Evolutionary conservation across 768 basidiomycete genomes (phyloP).

Genomic region (Agrocybe pediades): DNA sequence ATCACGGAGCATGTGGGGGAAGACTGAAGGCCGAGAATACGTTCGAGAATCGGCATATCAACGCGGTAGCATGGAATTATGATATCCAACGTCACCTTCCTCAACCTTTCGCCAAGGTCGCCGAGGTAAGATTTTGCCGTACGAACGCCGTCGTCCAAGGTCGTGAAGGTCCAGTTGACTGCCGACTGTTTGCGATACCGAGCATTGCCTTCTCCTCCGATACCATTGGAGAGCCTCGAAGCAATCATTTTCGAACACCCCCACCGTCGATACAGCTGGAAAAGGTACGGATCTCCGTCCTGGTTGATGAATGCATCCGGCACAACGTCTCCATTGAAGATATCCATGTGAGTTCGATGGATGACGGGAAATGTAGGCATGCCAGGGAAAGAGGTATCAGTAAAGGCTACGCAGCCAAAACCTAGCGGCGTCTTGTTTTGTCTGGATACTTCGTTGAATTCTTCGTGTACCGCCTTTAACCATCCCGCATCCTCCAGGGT

Average conservation of each 20-base stretch:
- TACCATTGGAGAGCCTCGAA: constrained; percentile 40
- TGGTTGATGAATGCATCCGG: constrained; percentile 58
- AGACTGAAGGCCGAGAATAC: constrained; percentile 44
- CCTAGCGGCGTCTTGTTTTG: constrained; percentile 38
- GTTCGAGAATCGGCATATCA: constrained; percentile 40
- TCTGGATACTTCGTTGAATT: constrained; percentile 37
- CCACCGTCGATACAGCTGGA: constrained; percentile 62
- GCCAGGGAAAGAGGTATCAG: constrained; percentile 53
- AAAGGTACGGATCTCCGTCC: constrained; percentile 60
- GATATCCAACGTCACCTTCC: constrained; percentile 53
- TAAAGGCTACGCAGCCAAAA: constrained; percentile 61
- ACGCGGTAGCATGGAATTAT: constrained; percentile 61
- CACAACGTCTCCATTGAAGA: constrained; percentile 51
- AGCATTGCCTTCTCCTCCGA: constrained; percentile 48
- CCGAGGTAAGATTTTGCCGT: constrained; percentile 38
- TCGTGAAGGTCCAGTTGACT: constrained; percentile 48
- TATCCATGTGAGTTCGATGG: constrained; percentile 55
- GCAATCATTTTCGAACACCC: constrained; percentile 48
- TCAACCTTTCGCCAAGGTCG: constrained; percentile 20
- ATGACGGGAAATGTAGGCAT: constrained; percentile 66
- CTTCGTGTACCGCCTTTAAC: constrained; percentile 43
- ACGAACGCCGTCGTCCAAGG: constrained; percentile 42
- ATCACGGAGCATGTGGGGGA: constrained; percentile 46
- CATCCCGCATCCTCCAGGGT: constrained; percentile 51
- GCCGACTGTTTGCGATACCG: constrained; percentile 49